These are phyloP conservation scores for Sanghuangporus weigelae DNA, from an alignment of 1,284 basidiomycete species.

Conservation along the genomic window DNA sequence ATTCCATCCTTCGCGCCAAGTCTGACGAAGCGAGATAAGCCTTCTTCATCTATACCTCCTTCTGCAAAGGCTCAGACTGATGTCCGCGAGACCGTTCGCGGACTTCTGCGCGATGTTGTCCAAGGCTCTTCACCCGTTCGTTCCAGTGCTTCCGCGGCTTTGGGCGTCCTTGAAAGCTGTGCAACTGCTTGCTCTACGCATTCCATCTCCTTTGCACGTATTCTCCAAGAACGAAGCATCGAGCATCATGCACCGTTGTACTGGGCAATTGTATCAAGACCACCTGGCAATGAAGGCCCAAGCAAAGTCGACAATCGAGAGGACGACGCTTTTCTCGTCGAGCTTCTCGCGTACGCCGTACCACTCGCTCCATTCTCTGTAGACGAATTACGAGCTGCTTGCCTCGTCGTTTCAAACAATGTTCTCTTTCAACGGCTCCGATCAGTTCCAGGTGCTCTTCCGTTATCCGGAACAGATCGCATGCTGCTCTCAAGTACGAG, in stretches of 20 bases:
- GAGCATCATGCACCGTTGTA: constrained; percentile 62
- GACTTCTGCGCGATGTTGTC: constrained; percentile 46
- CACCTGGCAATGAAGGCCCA: constrained; percentile 25
- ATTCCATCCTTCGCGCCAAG: background rate
- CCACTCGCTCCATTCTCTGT: constrained; percentile 46
- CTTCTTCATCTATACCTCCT: background rate
- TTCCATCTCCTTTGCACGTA: constrained; percentile 35
- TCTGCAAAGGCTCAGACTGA: constrained; percentile 24
- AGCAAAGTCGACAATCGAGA: constrained; percentile 20
- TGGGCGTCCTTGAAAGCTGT: constrained; percentile 41
- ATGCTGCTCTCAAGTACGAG: constrained; percentile 39
- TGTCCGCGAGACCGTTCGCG: constrained; percentile 39
- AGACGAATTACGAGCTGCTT: constrained; percentile 58
- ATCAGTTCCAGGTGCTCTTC: constrained; percentile 41
- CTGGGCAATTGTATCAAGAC: constrained; percentile 64
- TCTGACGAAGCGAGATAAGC: background rate
- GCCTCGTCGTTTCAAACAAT: constrained; percentile 58
- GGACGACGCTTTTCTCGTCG: constrained; percentile 40
- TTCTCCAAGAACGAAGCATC: constrained; percentile 57
- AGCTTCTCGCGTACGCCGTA: constrained; percentile 47
- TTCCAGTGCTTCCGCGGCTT: constrained; percentile 21
- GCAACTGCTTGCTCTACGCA: constrained; percentile 38
- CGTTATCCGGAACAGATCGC: constrained; percentile 47
- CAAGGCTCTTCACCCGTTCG: constrained; percentile 18
- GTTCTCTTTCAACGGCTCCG: constrained; percentile 56